Evolutionary conservation across 164 flowering plant species (phyloP).

Genomic region (Magnolia sinica): DNA sequence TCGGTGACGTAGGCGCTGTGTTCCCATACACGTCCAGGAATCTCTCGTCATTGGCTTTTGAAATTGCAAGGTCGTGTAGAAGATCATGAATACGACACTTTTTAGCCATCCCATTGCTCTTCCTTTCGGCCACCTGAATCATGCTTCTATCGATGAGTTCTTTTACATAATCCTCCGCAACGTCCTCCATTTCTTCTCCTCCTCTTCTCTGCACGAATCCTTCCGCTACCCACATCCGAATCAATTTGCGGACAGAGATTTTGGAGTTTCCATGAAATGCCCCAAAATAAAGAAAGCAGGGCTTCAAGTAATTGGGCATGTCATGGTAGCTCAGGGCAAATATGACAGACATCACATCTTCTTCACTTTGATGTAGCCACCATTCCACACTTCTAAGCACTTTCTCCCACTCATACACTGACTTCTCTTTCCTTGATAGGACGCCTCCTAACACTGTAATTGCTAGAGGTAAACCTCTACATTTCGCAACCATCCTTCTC

Average conservation of each 20-base stretch:
- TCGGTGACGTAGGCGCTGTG: not conserved
- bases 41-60: not conserved
- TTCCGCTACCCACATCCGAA: not conserved
- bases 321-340: constrained; percentile 11
- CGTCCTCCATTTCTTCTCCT: not conserved
- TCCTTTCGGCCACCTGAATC: not conserved
- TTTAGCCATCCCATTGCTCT: not conserved
- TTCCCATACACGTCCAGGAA: not conserved
- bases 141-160: not conserved
- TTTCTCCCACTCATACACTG: not conserved
- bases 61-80: not conserved
- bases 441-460: not conserved
- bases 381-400: not conserved
- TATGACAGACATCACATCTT: not conserved
- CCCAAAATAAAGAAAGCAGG: not conserved
- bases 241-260: not conserved
- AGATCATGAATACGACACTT: not conserved
- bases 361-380: constrained; percentile 5
- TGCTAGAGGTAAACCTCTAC: not conserved
- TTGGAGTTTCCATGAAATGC: not conserved
- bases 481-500: not conserved
- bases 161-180: not conserved
- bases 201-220: not conserved
- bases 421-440: not conserved
- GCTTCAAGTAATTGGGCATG: not conserved